Base-by-base conservation (phyloP, 805 yeast species). In the Yueomyces sp. region DNA sequence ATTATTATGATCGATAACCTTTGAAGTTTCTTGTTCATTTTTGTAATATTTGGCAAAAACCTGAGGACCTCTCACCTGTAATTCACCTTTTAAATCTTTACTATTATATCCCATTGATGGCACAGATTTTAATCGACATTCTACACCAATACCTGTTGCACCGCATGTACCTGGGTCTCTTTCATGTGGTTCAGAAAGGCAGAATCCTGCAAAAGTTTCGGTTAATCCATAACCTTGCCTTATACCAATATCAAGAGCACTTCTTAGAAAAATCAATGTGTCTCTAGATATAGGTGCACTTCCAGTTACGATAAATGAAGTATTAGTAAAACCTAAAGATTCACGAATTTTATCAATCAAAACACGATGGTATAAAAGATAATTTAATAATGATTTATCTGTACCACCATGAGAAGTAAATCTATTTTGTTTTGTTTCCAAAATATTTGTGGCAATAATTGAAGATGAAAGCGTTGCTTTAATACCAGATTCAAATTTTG, bases 141-240 rank as follows among this genome's bases (percentile, higher is more conserved):
- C 90, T 7, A 71, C 55, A 37, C 74, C 62, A 11, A 73, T 62
- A 37, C 75, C 71, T 40, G 78, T 66, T 1, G 82, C 70, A 26
- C 88, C 88, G 49, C 78, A 72, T 3, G 77, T 65, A n/a, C 81
- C 84, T 3, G 62, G 56, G 49, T 57, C 57, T 38, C 55, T 50
- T 44, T 79, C 85, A 47, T 64, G 53, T 39, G 72, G 67, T n/a
- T 67, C 67, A 8, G 68, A 54, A 31, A 54, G 54, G 56, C 59
- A 65, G 44, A 74, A 53, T 11, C 85, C 86, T n/a, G 83, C 82
- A 64, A 77, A 75, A 3, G 80, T 67, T 62, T 82, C 90, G 4
- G 85, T 77, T 37, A 78, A 67, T 3, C 88, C 90, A 59, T 81
- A 82, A n/a, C 90, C 92, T 62, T 81, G 87, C 44, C 65, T 58